A percentile compares a stretch with the other conserved stretches of the same genome.
These are phyloP conservation scores for Rickenella mellea DNA, from an alignment of 768 basidiomycete genomes.

Conservation along the genomic window DNA sequence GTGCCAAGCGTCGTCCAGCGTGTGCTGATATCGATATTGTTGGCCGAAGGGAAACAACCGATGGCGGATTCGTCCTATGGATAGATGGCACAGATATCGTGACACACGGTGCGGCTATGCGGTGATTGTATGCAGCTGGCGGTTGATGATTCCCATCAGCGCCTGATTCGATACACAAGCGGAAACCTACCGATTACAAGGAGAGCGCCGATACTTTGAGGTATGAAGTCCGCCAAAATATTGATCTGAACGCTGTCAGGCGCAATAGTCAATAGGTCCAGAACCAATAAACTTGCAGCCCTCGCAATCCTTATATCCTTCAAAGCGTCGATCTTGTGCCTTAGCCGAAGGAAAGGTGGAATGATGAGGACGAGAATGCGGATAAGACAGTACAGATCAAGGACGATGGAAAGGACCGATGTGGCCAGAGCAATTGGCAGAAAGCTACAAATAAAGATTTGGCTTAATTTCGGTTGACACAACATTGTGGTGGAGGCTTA, in stretches of 20 bases:
- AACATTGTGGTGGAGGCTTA: conserved; percentile 6
- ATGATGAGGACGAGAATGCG: conserved; percentile 23
- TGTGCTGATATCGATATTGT: no score
- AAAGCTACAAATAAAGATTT: conserved; percentile 20
- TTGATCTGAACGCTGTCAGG: conserved; percentile 25
- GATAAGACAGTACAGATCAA: conserved; percentile 29
- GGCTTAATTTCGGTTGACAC: not conserved
- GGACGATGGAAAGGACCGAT: conserved; percentile 22
- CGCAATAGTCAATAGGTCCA: conserved; percentile 32
- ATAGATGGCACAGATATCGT: no score
- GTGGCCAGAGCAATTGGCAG: conserved; percentile 27
- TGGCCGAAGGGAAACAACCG: no score
- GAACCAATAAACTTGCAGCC: conserved; percentile 29
- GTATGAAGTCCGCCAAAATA: conserved; percentile 29
- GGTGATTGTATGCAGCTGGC: no score
- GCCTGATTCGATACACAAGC: no score
- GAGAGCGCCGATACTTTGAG: conserved; percentile 31
- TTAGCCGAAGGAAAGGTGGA: conserved; percentile 10
- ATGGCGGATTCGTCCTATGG: no score
- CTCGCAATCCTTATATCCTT: conserved; percentile 22
- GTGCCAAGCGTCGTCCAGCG: no score
- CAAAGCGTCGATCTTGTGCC: conserved; percentile 12
- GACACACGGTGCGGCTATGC: no score
- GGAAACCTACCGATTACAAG: conserved; percentile 29
- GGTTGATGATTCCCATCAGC: no score